Conservation (phyloP, 768 basidiomycete species). For the Mycena latifolia region DNA sequence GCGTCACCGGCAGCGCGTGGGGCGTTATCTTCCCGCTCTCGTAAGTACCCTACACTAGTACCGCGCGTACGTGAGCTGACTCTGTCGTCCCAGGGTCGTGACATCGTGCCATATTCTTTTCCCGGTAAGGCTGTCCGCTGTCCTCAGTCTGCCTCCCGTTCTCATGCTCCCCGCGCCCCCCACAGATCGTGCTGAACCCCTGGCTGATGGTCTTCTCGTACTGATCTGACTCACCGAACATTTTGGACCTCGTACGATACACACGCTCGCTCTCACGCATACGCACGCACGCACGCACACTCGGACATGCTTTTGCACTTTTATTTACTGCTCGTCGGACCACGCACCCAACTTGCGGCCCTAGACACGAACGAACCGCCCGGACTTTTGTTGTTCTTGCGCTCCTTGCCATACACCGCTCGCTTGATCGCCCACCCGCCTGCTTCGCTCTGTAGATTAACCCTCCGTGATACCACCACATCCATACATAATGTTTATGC, state of each 20-base stretch:
- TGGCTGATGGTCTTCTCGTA: slow-evolving; percentile 80
- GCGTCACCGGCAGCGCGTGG: slow-evolving; percentile 67
- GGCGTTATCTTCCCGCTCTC: slow-evolving; percentile 82
- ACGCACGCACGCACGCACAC: too few species aligned
- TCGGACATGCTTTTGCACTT: too few species aligned
- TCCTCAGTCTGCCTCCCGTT: neutral
- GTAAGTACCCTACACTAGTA: slow-evolving; percentile 50
- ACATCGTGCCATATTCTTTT: slow-evolving; percentile 76
- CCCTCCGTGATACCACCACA: neutral
- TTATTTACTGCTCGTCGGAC: too few species aligned
- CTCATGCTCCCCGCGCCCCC: slow-evolving; percentile 15
- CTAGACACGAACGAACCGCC: neutral
- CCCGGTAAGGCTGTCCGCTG: slow-evolving; percentile 61
- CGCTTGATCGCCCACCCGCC: neutral
- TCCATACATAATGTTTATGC: too few species aligned
- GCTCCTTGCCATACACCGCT: neutral
- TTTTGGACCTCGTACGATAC: slow-evolving; percentile 14
- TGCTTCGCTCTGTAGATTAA: slow-evolving; percentile 18
- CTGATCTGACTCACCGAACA: slow-evolving; percentile 39
- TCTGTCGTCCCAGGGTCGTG: slow-evolving; percentile 62
- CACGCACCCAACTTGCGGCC: too few species aligned
- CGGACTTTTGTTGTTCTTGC: neutral
- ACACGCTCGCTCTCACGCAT: neutral
- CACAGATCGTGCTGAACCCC: slow-evolving; percentile 58
- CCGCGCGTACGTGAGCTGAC: slow-evolving; percentile 52